Base-by-base conservation (phyloP, 2,329 filamentous ascomycete genomes). In the Arthrobotrys megalospora region DNA sequence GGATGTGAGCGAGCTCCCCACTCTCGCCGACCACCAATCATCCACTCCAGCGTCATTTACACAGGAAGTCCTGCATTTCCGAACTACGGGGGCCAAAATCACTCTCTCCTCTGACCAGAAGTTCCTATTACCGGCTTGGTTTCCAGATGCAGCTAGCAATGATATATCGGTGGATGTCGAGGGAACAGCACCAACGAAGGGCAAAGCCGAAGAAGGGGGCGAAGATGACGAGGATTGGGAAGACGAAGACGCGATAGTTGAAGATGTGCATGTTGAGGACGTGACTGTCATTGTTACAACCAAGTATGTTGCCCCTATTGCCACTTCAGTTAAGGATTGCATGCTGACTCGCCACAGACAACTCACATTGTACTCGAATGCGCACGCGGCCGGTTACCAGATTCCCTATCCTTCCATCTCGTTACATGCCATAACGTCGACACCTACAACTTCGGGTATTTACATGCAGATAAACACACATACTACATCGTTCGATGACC, bases 391-490 rank as follows among this genome's bases (percentile, higher is more conserved):
- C 1, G 76, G 76, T n/a, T 73, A 73, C 41, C 60, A 73, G 36
- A 79, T 79, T 10, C 68, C 62, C 0, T 79, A 79, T 28, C 63
- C 34, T 14, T 75, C 68, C 34, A 68, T 79, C 32, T 73, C 76
- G 7, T 41, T 79, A 43, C 76, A 79, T 32, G 76, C 76, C 2
- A 73, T 79, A 58, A 75, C 76, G 6, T 73, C 76, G 4, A 79
- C 76, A 28, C 75, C 75, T 14, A 79, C 68, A 10, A 79, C 76
- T 1, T 79, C 76, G 11, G 76, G 69, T 6, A 69, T 79, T 45
- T 79, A 75, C 64, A 73, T 79, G 76, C 76, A 79, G 36, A 79
- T 79, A 41, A 75, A 79, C 48, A 73, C 76, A 7, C 68, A 69
- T 21, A 63, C 47, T n/a, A 69, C 63, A 5, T 55, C 76, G 14